Base-by-base conservation (phyloP, 306 rosid species). In the Quillaja saponaria region DNA sequence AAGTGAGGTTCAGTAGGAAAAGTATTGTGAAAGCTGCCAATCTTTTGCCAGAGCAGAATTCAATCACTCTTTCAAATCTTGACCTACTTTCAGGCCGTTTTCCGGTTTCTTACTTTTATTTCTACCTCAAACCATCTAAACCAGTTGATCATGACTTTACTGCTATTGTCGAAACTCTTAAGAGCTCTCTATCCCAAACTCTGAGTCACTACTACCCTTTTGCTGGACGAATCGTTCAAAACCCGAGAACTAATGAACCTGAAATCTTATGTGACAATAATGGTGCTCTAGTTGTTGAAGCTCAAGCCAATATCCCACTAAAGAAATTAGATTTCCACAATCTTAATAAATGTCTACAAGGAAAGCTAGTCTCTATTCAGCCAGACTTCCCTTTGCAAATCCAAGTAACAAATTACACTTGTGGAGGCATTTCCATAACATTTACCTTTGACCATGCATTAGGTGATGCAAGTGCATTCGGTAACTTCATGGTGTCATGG, bases 1-100 rank as follows among this genome's bases (percentile, higher is more conserved):
- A 74, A 54, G 87, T 91, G 34, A 56, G 52, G 19, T 73, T 87
- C 72, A 66, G 69, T 54, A 54, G 28, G 6, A 76, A 72, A 65
- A 71, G 67, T 70, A 64, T 80, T 55, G 84, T 86, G 47, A 82
- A 82, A 82, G 73, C 95, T 57, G 31, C n/a, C 21, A 63, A 71
- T 56, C 85, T 70, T 64, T 72, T 54, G 39, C 57, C 69, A 28
- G 72, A 71, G 34, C 75, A 80, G 18, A 59, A 51, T 40, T 53
- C 82, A 56, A 58, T 82, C 58, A 54, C 70, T 20, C 95, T 90
- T 39, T 84, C 97, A 47, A 90, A 88, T 63, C 90, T 91, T 66
- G 96, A 88, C 67, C 75, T 88, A 7, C 97, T 88, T 72, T 91
- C 90, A 5, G 96, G 96, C 47, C 96, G 95, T 48, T 91, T 85